Evolutionary conservation across 2,329 filamentous ascomycete species (phyloP).

Genomic region (Alternaria sp.): DNA sequence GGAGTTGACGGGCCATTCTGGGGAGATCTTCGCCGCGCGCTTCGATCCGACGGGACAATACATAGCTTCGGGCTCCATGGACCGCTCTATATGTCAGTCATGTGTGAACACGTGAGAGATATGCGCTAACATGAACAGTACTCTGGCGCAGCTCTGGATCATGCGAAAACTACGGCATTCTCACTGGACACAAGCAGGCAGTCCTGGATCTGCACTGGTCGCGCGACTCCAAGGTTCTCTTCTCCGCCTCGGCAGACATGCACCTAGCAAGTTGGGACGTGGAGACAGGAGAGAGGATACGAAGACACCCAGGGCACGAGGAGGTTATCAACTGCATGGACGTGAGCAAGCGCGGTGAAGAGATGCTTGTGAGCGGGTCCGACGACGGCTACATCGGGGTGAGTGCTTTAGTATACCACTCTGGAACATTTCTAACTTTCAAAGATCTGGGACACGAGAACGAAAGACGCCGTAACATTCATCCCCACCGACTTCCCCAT

Average conservation of each 20-base stretch:
- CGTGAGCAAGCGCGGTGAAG: conserved; percentile 86
- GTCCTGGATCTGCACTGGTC: conserved; percentile 96
- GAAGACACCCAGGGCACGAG: conserved; percentile 89
- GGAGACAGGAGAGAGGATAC: conserved; percentile 88
- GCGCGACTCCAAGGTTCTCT: conserved; percentile 87
- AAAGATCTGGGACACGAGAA: conserved; percentile 87
- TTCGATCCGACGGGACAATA: conserved; percentile 88
- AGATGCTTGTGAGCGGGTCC: conserved; percentile 86
- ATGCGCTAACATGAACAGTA: conserved; percentile 61
- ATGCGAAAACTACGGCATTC: conserved; percentile 90
- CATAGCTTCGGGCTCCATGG: conserved; percentile 95
- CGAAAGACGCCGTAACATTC: conserved; percentile 85
- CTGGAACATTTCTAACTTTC: conserved; percentile 21
- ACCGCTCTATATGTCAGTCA: conserved; percentile 80
- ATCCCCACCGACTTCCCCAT: conserved; percentile 92
- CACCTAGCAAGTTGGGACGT: conserved; percentile 94
- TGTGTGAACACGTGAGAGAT: conserved; percentile 9
- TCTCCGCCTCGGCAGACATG: conserved; percentile 92
- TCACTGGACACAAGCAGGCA: conserved; percentile 89
- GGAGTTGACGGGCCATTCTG: conserved; percentile 80
- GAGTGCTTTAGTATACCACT: conserved; percentile 15
- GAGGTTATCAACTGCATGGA: conserved; percentile 95
- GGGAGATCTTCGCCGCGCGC: conserved; percentile 87
- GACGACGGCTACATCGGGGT: conserved; percentile 89
- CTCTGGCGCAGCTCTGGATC: conserved; percentile 92